Percentiles rank a stretch among this genome's conserved stretches.
Conservation (phyloP, 768 basidiomycete species). For the Suillus bovinus region DNA sequence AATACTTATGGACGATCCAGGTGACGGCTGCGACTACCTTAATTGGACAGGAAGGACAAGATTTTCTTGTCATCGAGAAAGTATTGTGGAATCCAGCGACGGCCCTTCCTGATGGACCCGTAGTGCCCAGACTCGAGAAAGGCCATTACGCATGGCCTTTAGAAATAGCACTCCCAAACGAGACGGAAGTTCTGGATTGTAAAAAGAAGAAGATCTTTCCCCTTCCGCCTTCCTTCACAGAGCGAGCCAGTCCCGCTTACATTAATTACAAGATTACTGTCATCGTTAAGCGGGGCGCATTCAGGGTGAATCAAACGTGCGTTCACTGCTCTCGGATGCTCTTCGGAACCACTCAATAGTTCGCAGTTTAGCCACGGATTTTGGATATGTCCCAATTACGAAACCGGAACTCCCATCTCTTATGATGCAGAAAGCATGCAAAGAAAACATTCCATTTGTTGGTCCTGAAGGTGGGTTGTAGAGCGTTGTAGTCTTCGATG, state of each 20-base stretch:
- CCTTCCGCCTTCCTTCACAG: constrained; percentile 55
- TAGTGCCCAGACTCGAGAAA: constrained; percentile 37
- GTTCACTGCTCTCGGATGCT: not conserved
- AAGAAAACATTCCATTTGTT: constrained; percentile 31
- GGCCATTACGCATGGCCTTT: constrained; percentile 53
- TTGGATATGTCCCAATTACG: constrained; percentile 35
- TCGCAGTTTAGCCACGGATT: constrained; percentile 32
- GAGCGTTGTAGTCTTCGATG: not conserved
- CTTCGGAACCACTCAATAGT: not conserved
- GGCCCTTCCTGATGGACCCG: constrained; percentile 24
- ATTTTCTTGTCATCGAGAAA: constrained; percentile 45
- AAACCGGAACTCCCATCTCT: constrained; percentile 37
- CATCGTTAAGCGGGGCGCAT: constrained; percentile 47
- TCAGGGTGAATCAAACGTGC: constrained; percentile 48
- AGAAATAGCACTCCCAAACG: constrained; percentile 44
- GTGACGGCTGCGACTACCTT: constrained; percentile 49
- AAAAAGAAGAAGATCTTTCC: constrained; percentile 37
- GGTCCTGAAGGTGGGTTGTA: constrained; percentile 32
- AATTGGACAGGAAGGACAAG: constrained; percentile 54
- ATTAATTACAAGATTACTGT: constrained; percentile 56
- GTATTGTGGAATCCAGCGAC: constrained; percentile 41
- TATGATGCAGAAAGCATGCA: constrained; percentile 38
- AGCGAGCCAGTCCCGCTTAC: constrained; percentile 54
- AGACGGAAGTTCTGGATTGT: constrained; percentile 41
- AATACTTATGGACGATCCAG: constrained; percentile 26